These are phyloP conservation scores for Neopestalotiopsis rosae DNA, from an alignment of 2,329 filamentous ascomycete genomes.

Conservation along the genomic window DNA sequence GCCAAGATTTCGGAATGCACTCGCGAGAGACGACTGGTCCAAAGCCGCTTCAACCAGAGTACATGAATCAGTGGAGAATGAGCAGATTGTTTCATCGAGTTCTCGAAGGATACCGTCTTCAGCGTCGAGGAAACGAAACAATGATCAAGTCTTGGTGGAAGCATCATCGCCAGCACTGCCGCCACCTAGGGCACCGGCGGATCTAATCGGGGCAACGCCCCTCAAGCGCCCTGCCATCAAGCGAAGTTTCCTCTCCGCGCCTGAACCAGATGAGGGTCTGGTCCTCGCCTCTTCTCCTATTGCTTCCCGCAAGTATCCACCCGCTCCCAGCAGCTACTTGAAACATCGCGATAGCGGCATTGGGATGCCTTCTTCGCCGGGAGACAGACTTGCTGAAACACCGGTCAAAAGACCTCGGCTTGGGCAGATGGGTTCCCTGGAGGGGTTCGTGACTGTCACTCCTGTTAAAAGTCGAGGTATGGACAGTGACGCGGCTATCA, in stretches of 20 bases:
- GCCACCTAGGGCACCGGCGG: constrained; percentile 29
- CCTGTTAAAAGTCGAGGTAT: constrained; percentile 27
- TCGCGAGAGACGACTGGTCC: constrained; percentile 34
- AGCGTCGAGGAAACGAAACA: constrained; percentile 38
- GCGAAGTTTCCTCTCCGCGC: constrained; percentile 26
- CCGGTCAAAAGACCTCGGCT: constrained; percentile 38
- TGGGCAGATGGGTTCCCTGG: constrained; percentile 25
- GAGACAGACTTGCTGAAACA: constrained; percentile 36
- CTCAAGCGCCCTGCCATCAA: constrained; percentile 24
- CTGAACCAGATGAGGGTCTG: constrained; percentile 30
- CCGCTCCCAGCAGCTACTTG: constrained; percentile 20
- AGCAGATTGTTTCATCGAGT: constrained; percentile 42
- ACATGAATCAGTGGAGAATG: constrained; percentile 23
- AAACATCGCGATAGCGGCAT: constrained; percentile 35
- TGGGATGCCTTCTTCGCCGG: constrained; percentile 36
- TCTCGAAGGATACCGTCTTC: constrained; percentile 47
- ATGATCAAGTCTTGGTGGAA: constrained; percentile 35
- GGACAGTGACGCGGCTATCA: constrained; percentile 1
- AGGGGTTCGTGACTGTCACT: constrained; percentile 28
- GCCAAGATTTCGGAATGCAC: constrained; percentile 58
- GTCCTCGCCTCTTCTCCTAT: constrained; percentile 38
- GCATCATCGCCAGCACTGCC: constrained; percentile 32
- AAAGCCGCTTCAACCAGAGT: constrained; percentile 32
- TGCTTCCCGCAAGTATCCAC: constrained; percentile 30
- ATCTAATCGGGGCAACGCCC: constrained; percentile 31